Conservation (phyloP, 169 alveolate genomes). For the Theileria annulata region DNA sequence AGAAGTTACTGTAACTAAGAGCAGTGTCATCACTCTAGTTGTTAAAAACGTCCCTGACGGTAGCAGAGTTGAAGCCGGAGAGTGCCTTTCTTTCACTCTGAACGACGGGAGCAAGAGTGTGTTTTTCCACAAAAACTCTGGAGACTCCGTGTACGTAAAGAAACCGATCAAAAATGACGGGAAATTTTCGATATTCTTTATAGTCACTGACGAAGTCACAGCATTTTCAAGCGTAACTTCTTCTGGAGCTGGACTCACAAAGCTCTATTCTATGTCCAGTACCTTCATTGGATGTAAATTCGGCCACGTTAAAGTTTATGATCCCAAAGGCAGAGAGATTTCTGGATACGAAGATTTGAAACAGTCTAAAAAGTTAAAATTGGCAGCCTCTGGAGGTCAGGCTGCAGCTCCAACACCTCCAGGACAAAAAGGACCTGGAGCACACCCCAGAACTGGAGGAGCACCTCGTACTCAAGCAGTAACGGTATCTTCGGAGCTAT, state of each 20-base stretch:
- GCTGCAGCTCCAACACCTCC: background rate
- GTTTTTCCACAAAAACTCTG: conserved; percentile 61
- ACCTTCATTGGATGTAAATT: conserved; percentile 46
- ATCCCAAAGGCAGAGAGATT: conserved; percentile 16
- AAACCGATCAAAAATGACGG: conserved; percentile 14
- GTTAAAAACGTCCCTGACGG: conserved; percentile 42
- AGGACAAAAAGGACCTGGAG: background rate
- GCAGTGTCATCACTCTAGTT: conserved; percentile 26
- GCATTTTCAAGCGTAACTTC: conserved; percentile 36
- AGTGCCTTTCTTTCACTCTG: conserved; percentile 52
- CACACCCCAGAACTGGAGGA: background rate
- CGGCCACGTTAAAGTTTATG: conserved; percentile 34
- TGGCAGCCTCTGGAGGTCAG: background rate
- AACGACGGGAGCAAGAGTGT: conserved; percentile 33
- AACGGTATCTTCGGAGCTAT: too few species aligned
- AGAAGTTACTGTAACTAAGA: conserved; percentile 22
- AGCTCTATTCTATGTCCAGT: conserved; percentile 49
- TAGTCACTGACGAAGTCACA: conserved; percentile 29
- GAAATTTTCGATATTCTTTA: conserved; percentile 25
- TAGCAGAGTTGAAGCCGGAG: conserved; percentile 50
- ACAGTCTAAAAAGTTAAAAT: background rate
- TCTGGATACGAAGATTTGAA: background rate
- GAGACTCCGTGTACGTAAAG: conserved; percentile 50
- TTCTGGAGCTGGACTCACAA: conserved; percentile 22
- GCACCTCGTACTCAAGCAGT: too few species aligned